These are phyloP conservation scores for Silene noctiflora DNA, from an alignment of 179 eudicot genomes.

Conservation along the genomic window DNA sequence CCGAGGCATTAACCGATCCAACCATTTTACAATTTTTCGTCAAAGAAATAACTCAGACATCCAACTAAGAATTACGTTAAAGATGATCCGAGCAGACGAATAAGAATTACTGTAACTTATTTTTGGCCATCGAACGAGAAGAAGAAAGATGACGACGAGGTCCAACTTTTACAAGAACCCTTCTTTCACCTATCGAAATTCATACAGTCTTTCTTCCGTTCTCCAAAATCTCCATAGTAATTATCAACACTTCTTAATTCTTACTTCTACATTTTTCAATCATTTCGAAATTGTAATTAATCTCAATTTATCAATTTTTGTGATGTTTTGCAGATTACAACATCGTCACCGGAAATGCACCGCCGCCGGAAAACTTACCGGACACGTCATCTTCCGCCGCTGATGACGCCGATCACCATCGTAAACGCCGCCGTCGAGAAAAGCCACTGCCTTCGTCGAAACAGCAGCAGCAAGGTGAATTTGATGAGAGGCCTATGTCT, in stretches of 20 bases:
- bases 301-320: neutral
- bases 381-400: neutral
- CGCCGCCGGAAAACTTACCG: slow-evolving; percentile 27
- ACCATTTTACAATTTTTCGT: no score
- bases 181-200: slow-evolving; percentile 52
- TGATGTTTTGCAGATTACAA: slow-evolving; percentile 50
- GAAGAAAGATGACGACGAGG: slow-evolving; percentile 45
- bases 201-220: slow-evolving; percentile 54
- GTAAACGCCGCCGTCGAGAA: slow-evolving; percentile 44
- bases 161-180: slow-evolving; percentile 78
- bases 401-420: slow-evolving; percentile 6
- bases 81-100: no score
- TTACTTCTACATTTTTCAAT: neutral
- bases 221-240: slow-evolving; percentile 66
- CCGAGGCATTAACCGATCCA: no score
- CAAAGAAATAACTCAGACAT: no score
- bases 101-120: no score
- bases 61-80: no score
- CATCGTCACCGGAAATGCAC: slow-evolving; percentile 51
- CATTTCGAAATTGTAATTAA: neutral
- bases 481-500: slow-evolving; percentile 59
- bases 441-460: slow-evolving; percentile 12
- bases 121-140: no score
- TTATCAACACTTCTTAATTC: neutral
- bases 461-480: slow-evolving; percentile 11